Percentiles rank a stretch among this genome's conserved stretches.
phyloP scores from a whole-genome alignment of 2,329 filamentous ascomycete species.

The Hypomyces rosellus region DNA sequence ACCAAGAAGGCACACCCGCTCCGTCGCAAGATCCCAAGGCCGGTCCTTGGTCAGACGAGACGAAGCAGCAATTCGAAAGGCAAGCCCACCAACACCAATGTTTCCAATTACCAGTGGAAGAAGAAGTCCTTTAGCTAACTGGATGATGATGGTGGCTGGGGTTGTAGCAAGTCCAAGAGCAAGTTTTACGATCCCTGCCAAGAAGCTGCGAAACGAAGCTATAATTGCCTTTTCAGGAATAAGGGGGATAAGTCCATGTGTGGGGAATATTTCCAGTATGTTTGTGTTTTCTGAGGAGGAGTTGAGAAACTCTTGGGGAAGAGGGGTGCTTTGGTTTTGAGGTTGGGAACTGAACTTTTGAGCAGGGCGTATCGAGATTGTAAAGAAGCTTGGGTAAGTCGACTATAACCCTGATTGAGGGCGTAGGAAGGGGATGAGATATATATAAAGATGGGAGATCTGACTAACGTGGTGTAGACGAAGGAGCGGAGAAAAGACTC shows the following conservation, averaged over 20 bases:
- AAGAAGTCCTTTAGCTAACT: neutral
- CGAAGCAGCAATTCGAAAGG: conserved; percentile 59
- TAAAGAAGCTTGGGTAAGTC: conserved; percentile 83
- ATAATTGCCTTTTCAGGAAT: conserved; percentile 85
- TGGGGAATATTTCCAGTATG: conserved; percentile 90
- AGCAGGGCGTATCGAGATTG: conserved; percentile 84
- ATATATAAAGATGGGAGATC: no score
- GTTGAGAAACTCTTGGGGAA: no score
- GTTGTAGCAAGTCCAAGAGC: conserved; percentile 75
- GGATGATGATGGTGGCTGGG: neutral
- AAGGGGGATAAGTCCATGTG: conserved; percentile 85
- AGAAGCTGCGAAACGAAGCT: conserved; percentile 77
- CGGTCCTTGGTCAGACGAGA: conserved; percentile 51
- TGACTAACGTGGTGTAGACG: conserved; percentile 12
- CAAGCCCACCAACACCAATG: conserved; percentile 29
- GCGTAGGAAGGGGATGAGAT: neutral
- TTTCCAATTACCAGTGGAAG: neutral
- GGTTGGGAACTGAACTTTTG: conserved; percentile 14
- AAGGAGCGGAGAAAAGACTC: conserved; percentile 18
- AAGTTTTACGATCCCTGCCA: conserved; percentile 95
- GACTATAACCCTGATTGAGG: no score
- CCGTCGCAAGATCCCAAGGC: conserved; percentile 15
- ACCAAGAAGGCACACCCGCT: conserved; percentile 16
- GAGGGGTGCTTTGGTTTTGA: neutral
- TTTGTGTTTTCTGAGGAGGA: conserved; percentile 14